Base-by-base conservation (phyloP, 805 yeast species). In the Wickerhamiella qilinensis region DNA sequence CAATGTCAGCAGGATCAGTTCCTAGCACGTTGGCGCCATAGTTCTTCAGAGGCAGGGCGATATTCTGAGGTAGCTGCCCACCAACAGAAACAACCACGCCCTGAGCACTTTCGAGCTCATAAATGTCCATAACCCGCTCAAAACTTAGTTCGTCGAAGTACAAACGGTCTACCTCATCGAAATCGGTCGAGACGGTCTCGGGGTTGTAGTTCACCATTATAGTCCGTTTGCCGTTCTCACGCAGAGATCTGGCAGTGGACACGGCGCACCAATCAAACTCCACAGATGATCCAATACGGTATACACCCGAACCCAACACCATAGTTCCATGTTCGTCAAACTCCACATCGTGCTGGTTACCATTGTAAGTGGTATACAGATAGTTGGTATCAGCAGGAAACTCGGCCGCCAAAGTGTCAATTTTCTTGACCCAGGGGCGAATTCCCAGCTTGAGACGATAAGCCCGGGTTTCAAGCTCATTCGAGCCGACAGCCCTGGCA, bases 221-320 rank as follows among this genome's bases (percentile, higher is more conserved):
- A 24, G 98, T 88, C 63, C 77, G 82, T 59, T 76, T 77, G 46
- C 94, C 94, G 40, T 74, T 68, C 38, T 74, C 79, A 60, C 98
- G 76, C 52, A 88, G 74, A 33, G 96, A 85, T 58, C 96, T 77
- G 40, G 94, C 95, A 42, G 98, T 81, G 46, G 91, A 74, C 46
- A 88, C 98, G 40, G 97, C 98, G 70, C 98, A 88, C 98, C 98
- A 88, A 62, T 88, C 98, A 54, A 88, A 88, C 65, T 91, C 98
- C 39, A 88, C 98, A 24, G 96, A 85, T 2, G 96, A 86, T 43
- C 98, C 98, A 59, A 88, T 88, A 63, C 98, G 75, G 73, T 88
- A 88, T 37, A 91, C 98, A 67, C 98, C 97, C n/a, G 96, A 85
- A 39, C 97, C 98, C 51, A 88, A 69, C 30, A 88, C 97, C 74